Evolutionary conservation across 2,329 filamentous ascomycete genomes (phyloP), one percentile per base, ranked within the genome.

Genomic region (Elsinoe perseae): DNA sequence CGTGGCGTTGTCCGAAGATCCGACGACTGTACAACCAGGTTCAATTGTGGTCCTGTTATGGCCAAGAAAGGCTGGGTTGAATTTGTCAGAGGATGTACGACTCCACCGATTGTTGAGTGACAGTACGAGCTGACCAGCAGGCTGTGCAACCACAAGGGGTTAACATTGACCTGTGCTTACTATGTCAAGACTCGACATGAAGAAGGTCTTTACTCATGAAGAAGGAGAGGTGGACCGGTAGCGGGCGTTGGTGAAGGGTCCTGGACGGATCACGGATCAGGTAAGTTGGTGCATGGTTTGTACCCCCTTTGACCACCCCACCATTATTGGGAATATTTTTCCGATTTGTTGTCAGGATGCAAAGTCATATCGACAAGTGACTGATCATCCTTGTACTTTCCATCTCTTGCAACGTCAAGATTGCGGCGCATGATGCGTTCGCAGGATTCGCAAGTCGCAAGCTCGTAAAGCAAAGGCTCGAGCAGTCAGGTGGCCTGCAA

Each of bases 401-500:
- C 32, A 23, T 36, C 48, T 34, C 30, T 38, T 34, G 18, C 18
- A 21, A 14, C 14, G 28, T 38, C 8, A 8, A 32, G 23, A 25
- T 18, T 6, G 28, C 30, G 30, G 28, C 48, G 30, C 48, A 52
- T 52, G 48, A 52, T 38, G 20, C 30, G 30, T 38, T 52, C 12
- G 48, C 18, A 38, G 28, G 44, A 52, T 38, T n/a, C 8, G 30
- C 30, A 36, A 34, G 48, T 34, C 30, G 32, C 18, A 6, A 8
- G 25, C 21, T 52, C 48, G 48, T 38, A 38, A 38, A 36, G 18
- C 9, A 38, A n/a, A 34, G 27, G 20, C 28, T 25, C 10, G 30
- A 52, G 25, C 12, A 34, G 48, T 52, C 48, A 52, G 48, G 28
- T 52, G 48, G 48, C 48, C 28, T 25, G 20, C 28, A 30, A 36